phyloP scores from a whole-genome alignment of 148 eudicot species.

The Fagopyrum homotropicum region DNA sequence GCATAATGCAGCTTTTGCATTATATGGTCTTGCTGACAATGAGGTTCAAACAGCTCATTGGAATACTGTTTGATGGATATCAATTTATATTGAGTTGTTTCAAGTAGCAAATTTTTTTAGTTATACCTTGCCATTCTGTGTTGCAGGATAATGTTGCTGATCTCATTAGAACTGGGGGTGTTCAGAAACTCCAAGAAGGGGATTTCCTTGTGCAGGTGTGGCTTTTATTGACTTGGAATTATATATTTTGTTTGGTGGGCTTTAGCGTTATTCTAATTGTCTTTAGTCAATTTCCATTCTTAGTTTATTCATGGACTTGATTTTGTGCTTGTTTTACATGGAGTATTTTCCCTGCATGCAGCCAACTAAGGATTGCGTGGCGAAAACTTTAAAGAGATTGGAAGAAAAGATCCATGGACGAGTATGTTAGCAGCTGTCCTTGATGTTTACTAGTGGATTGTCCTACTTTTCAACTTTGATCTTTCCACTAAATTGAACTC shows the following conservation, averaged over 20 bases:
- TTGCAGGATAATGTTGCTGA: constrained; percentile 83
- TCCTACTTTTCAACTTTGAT: neutral
- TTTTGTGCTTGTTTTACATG: neutral
- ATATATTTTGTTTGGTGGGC: neutral
- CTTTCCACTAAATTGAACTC: neutral
- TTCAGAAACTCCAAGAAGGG: constrained; percentile 84
- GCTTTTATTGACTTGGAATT: neutral
- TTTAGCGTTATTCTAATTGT: neutral
- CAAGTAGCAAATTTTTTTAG: neutral
- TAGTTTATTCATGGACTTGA: neutral
- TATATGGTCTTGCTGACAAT: constrained; percentile 93
- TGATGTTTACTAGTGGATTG: neutral
- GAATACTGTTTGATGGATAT: neutral
- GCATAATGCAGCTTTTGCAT: constrained; percentile 93
- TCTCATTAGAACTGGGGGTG: constrained; percentile 66
- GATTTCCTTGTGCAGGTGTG: constrained; percentile 75
- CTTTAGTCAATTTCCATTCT: neutral
- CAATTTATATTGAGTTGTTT: neutral
- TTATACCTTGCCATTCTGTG: neutral
- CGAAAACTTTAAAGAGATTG: constrained; percentile 73
- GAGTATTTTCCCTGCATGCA: constrained; percentile 23
- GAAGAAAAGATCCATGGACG: constrained; percentile 89
- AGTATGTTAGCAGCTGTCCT: constrained; percentile 30
- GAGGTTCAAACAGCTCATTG: constrained; percentile 40
- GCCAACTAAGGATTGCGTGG: constrained; percentile 87